Base-by-base conservation (phyloP, 257 asterid genomes). In the Petunia secreta region DNA sequence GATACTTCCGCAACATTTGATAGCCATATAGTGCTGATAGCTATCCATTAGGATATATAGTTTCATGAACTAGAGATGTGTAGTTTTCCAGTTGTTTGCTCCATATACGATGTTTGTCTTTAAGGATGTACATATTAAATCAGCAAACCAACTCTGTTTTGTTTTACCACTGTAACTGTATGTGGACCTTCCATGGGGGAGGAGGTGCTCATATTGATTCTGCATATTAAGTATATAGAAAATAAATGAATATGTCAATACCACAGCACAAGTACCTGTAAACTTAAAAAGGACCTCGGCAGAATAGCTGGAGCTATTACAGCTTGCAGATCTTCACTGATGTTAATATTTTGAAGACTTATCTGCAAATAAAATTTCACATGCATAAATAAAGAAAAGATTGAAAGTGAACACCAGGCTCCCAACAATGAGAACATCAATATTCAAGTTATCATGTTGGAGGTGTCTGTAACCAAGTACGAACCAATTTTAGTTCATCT, bases 301-400 rank as follows among this genome's bases (percentile, higher is more conserved):
- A 94, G 82, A 80, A 94, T 41, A 69, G 98, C 98, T 79, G 98
- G 98, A 87, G 96, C 94, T 75, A 93, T 83, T 60, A 93, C 81
- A 81, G 98, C 94, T 84, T 94, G 97, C 79, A 94, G 52, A 77
- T 89, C 91, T 53, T 91, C 98, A 67, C 92, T 91, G 80, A 94
- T 91, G 79, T 84, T 87, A 79, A 94, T 85, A 83, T 91, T 85
- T 84, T 91, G 92, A 77, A 94, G 77, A 77, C 91, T 83, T 83
- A 93, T 88, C 98, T 94, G 93, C 54, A 80, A 79, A 79, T 87
- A 44, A 59, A 76, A 40, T 65, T 73, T 54, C 59, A 8, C 63
- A 77, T 10, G 25, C 40, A 4, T 43, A 36, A 25, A 14, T 75
- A 15, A 4, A 52, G 50, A 52, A 75, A 53, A 39, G n/a, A 34